Evolutionary conservation across 495 filamentous ascomycete genomes (phyloP).

Genomic region (Neurospora terricola): DNA sequence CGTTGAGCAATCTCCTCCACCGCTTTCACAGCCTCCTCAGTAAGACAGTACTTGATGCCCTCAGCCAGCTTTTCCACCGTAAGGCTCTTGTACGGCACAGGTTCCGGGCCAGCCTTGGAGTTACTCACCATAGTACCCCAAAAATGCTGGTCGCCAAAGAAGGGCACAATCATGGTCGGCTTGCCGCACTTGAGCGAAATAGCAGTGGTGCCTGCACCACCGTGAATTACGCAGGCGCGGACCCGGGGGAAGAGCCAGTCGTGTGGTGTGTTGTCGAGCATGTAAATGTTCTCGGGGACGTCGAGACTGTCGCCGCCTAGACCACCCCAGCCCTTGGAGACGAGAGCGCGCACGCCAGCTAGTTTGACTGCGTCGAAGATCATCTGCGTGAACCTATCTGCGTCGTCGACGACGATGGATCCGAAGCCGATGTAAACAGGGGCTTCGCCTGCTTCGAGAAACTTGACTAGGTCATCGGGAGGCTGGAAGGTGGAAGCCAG

Average conservation of each 20-base stretch:
- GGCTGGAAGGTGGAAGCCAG: slow-evolving; percentile 56
- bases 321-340: slow-evolving; percentile 59
- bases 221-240: slow-evolving; percentile 52
- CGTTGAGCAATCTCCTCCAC: slow-evolving; percentile 48
- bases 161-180: slow-evolving; percentile 58
- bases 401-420: slow-evolving; percentile 59
- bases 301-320: slow-evolving; percentile 43
- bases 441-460: slow-evolving; percentile 48
- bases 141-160: slow-evolving; percentile 70
- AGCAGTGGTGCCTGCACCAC: slow-evolving; percentile 58
- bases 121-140: slow-evolving; percentile 68
- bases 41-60: slow-evolving; percentile 58
- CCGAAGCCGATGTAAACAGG: slow-evolving; percentile 59
- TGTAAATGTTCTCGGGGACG: slow-evolving; percentile 47
- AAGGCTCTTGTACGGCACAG: slow-evolving; percentile 64
- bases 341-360: slow-evolving; percentile 51
- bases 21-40: slow-evolving; percentile 42
- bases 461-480: slow-evolving; percentile 48
- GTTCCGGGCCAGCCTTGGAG: slow-evolving; percentile 55
- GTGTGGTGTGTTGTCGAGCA: slow-evolving; percentile 58
- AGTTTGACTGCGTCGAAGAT: slow-evolving; percentile 52
- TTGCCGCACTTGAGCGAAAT: slow-evolving; percentile 53
- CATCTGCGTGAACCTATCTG: slow-evolving; percentile 49
- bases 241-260: slow-evolving; percentile 60
- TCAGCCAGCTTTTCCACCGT: slow-evolving; percentile 50